A percentile compares a stretch with the other conserved stretches of the same genome.
Conservation (phyloP, 2,329 filamentous ascomycete genomes). For the Claviceps capensis region DNA sequence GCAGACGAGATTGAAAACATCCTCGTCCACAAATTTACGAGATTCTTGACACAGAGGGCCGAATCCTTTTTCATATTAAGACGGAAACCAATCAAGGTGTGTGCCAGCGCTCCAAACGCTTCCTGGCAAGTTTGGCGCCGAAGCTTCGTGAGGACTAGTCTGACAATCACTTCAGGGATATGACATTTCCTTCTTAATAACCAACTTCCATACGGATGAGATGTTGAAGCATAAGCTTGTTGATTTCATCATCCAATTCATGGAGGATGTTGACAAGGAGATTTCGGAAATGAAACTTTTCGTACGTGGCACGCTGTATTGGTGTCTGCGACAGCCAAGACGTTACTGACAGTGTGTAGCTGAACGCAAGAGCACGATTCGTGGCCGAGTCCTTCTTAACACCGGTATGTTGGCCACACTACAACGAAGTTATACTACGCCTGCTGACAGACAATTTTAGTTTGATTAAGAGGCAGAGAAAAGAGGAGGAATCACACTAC, state of each 20-base stretch:
- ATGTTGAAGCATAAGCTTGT: constrained; percentile 99
- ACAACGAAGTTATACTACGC: background rate
- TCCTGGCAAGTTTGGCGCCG: background rate
- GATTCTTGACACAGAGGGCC: constrained; percentile 89
- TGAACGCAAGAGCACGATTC: constrained; percentile 93
- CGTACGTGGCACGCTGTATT: constrained; percentile 40
- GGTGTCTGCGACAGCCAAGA: background rate
- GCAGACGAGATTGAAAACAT: constrained; percentile 98
- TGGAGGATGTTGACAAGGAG: constrained; percentile 99
- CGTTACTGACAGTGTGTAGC: constrained; percentile 32
- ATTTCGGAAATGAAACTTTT: constrained; percentile 99
- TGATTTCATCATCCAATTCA: constrained; percentile 98
- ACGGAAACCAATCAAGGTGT: constrained; percentile 86
- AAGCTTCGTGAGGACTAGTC: background rate
- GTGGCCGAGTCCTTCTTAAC: constrained; percentile 97
- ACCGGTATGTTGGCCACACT: constrained; percentile 41
- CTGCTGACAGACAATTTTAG: constrained; percentile 10
- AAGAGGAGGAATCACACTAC: background rate
- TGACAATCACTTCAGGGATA: constrained; percentile 52
- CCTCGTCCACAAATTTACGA: constrained; percentile 93
- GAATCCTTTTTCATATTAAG: constrained; percentile 95
- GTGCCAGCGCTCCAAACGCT: constrained; percentile 9
- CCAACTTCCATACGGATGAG: constrained; percentile 96
- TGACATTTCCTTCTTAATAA: constrained; percentile 97
- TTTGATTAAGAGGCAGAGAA: constrained; percentile 16